phyloP scores from a whole-genome alignment of 805 yeast species.

The Candida railenensis region DNA sequence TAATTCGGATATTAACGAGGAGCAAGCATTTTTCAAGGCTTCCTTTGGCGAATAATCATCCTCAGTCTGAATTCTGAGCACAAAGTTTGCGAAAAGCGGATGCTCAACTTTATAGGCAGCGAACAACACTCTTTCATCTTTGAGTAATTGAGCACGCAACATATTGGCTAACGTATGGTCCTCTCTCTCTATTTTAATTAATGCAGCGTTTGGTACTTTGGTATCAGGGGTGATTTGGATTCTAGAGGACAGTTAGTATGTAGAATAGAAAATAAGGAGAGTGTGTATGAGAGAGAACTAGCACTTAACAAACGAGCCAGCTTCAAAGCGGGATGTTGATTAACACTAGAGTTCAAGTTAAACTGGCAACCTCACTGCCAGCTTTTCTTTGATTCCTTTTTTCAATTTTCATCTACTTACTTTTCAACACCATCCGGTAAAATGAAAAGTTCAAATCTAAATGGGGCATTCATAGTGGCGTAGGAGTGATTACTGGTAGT shows the following conservation, averaged over 20 bases:
- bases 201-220: slow-evolving; percentile 91
- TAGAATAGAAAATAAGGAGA: not conserved
- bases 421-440: slow-evolving; percentile 97
- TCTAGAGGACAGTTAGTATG: slow-evolving; percentile 36
- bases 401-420: slow-evolving; percentile 53
- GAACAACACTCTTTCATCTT: slow-evolving; percentile 85
- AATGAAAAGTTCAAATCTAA: slow-evolving; percentile 93
- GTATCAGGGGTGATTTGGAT: slow-evolving; percentile 89
- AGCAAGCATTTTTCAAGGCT: slow-evolving; percentile 88
- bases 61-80: slow-evolving; percentile 92
- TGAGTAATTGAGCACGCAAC: slow-evolving; percentile 79
- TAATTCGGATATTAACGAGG: slow-evolving; percentile 75
- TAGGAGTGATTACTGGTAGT: not conserved
- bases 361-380: too few species aligned
- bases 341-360: too few species aligned
- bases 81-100: slow-evolving; percentile 93
- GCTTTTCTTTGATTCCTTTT: too few species aligned
- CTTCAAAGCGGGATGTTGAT: not conserved
- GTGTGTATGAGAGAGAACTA: not conserved
- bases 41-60: slow-evolving; percentile 91
- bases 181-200: slow-evolving; percentile 91
- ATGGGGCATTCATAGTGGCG: slow-evolving; percentile 90
- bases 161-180: slow-evolving; percentile 96
- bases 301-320: not conserved
- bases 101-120: slow-evolving; percentile 98